Evolutionary conservation across 768 basidiomycete species (phyloP), one percentile per base, ranked within the genome.

Genomic region (Chalciporus pseudorubinellus): DNA sequence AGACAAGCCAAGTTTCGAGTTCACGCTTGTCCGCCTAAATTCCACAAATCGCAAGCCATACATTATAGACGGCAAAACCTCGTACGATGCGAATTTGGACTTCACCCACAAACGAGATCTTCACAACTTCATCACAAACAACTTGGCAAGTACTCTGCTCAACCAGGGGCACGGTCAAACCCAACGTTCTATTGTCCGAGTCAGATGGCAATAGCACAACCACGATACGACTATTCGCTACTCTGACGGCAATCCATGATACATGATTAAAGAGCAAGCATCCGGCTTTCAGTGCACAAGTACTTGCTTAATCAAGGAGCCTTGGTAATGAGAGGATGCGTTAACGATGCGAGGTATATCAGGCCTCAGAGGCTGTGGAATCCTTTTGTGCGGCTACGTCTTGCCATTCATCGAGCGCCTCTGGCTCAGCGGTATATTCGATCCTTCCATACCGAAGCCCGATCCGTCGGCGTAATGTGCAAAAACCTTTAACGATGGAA

Each of bases 391-490:
- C 40, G 61, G 60, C 66, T 16, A 79, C 61, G 49, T 73, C 69
- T 50, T 80, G 71, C 78, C 79, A 80, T 18, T 79, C 77, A 3
- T 77, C 75, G 6, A 72, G 33, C 18, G 56, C 63, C 47, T 73
- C 72, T 10, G 46, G 22, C 1, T 20, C 33, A 18, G 45, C 43
- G 6, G 31, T 21, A 6, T 51, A 58, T 38, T 51, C 58, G 51
- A 44, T 43, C 34, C 39, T 18, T 5, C 50, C 51, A 26, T 49
- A 48, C 22, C 55, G 59, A n/a, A 50, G 48, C 49, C 70, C 57
- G 19, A 74, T 19, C 4, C 68, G 64, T 14, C 68, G 49, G 3
- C 83, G 76, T 3, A 79, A 51, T 9, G 70, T 41, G 14, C 73
- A 71, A 16, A 76, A 14, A 3, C 68, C 73, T 21, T 76, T 75